These are phyloP conservation scores for Daldinia loculata DNA, from an alignment of 495 filamentous ascomycete genomes.

Conservation along the genomic window DNA sequence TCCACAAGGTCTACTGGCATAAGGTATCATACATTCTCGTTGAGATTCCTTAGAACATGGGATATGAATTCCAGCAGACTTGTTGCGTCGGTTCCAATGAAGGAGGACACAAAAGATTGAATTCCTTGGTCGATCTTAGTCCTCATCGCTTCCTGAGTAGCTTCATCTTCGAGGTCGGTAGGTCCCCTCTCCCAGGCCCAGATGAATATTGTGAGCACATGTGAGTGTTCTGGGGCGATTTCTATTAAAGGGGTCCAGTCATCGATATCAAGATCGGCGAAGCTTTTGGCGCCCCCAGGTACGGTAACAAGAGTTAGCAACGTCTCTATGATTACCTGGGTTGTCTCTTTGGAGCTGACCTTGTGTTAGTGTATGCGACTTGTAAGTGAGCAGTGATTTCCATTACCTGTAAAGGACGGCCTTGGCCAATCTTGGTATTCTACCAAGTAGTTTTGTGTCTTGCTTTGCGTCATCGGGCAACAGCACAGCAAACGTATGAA, in stretches of 20 bases:
- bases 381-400: not conserved
- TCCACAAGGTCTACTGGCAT: not conserved
- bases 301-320: slow-evolving; percentile 59
- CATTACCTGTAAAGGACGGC: slow-evolving; percentile 61
- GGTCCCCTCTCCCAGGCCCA: slow-evolving; percentile 60
- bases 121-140: slow-evolving; percentile 57
- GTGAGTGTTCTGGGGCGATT: slow-evolving; percentile 59
- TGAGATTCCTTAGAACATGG: slow-evolving; percentile 52
- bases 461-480: slow-evolving; percentile 55
- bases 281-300: slow-evolving; percentile 55
- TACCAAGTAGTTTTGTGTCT: slow-evolving; percentile 55
- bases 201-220: slow-evolving; percentile 60
- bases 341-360: slow-evolving; percentile 60
- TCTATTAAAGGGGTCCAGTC: slow-evolving; percentile 62
- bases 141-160: slow-evolving; percentile 36
- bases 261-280: slow-evolving; percentile 51
- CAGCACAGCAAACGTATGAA: slow-evolving; percentile 65
- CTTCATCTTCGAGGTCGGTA: slow-evolving; percentile 30
- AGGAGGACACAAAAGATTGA: slow-evolving; percentile 53
- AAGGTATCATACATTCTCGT: slow-evolving; percentile 49
- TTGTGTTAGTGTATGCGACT: slow-evolving; percentile 32
- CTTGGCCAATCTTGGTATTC: slow-evolving; percentile 60
- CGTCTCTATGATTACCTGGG: slow-evolving; percentile 61
- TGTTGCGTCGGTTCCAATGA: slow-evolving; percentile 61
- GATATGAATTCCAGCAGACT: slow-evolving; percentile 59